phyloP scores from a whole-genome alignment of 495 filamentous ascomycete genomes.

The Delitschia confertaspora region DNA sequence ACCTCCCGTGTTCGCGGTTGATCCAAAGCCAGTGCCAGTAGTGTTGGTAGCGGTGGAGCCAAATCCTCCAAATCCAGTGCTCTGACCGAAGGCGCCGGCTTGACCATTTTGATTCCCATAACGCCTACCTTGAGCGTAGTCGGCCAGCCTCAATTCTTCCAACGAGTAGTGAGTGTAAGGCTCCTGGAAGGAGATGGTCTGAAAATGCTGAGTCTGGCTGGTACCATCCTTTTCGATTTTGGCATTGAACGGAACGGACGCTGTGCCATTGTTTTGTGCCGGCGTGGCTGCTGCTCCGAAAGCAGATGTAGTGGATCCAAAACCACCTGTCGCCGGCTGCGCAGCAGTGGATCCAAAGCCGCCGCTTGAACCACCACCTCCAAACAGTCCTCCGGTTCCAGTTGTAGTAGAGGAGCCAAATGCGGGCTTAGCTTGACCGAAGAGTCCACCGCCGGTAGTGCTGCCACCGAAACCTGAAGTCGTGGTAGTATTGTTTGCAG shows the following conservation, averaged over 20 bases:
- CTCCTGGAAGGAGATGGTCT: slow-evolving; percentile 79
- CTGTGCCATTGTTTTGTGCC: slow-evolving; percentile 55
- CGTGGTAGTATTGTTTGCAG: slow-evolving; percentile 23
- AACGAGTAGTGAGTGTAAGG: slow-evolving; percentile 82
- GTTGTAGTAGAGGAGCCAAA: slow-evolving; percentile 35
- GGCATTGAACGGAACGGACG: slow-evolving; percentile 60
- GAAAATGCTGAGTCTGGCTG: slow-evolving; percentile 59
- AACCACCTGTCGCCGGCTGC: slow-evolving; percentile 34
- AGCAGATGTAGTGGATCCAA: slow-evolving; percentile 40
- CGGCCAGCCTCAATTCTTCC: slow-evolving; percentile 80
- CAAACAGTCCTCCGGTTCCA: slow-evolving; percentile 31
- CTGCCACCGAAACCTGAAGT: slow-evolving; percentile 45
- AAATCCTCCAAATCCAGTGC: slow-evolving; percentile 53
- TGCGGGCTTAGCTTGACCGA: slow-evolving; percentile 37
- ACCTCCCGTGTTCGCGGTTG: slow-evolving; percentile 36
- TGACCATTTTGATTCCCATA: slow-evolving; percentile 73
- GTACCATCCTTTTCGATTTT: slow-evolving; percentile 74
- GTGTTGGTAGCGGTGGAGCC: slow-evolving; percentile 36
- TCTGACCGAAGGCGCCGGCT: slow-evolving; percentile 70
- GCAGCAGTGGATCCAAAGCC: slow-evolving; percentile 37
- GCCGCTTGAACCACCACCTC: slow-evolving; percentile 20
- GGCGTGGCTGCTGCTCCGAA: slow-evolving; percentile 32
- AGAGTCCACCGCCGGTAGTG: slow-evolving; percentile 40
- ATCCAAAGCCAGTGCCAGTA: slow-evolving; percentile 39
- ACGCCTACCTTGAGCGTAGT: slow-evolving; percentile 80